phyloP scores from a whole-genome alignment of 768 basidiomycete genomes.

The Basidioascus undulatus region DNA sequence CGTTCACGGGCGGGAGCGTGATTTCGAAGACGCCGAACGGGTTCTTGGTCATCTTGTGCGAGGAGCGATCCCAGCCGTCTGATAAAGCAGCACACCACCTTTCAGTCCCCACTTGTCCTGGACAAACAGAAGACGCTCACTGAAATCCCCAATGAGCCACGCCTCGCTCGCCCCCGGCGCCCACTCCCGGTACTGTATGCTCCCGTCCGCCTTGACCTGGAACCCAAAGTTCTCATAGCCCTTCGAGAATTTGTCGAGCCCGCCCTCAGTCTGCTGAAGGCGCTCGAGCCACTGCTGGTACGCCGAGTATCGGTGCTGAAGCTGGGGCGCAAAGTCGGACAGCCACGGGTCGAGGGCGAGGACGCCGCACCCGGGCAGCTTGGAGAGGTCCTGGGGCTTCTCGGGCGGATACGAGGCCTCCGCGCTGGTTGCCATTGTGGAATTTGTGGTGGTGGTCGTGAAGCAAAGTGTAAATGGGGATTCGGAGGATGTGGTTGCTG shows the following conservation, averaged over 20 bases:
- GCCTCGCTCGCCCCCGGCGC: conserved; percentile 73
- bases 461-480: conserved; percentile 4
- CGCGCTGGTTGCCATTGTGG: no score
- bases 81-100: not conserved
- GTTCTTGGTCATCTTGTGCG: conserved; percentile 67
- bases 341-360: no score
- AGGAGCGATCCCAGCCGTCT: conserved; percentile 72
- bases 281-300: conserved; percentile 15
- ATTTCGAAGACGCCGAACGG: conserved; percentile 79
- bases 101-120: not conserved
- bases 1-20: conserved; percentile 40
- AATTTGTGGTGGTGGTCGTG: not conserved
- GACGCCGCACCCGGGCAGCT: no score
- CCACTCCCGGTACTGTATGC: conserved; percentile 80
- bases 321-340: no score
- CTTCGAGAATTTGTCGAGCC: conserved; percentile 50
- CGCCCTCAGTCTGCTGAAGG: conserved; percentile 27
- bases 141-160: conserved; percentile 81
- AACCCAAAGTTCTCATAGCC: conserved; percentile 58
- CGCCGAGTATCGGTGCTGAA: conserved; percentile 17
- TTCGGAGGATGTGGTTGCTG: no score
- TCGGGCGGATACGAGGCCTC: no score
- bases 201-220: conserved; percentile 37
- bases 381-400: no score
- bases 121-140: conserved; percentile 28